Evolutionary conservation across 176 grass and related monocot species (phyloP), one percentile per base, ranked within the genome.

Genomic region (Eleusine coracana): DNA sequence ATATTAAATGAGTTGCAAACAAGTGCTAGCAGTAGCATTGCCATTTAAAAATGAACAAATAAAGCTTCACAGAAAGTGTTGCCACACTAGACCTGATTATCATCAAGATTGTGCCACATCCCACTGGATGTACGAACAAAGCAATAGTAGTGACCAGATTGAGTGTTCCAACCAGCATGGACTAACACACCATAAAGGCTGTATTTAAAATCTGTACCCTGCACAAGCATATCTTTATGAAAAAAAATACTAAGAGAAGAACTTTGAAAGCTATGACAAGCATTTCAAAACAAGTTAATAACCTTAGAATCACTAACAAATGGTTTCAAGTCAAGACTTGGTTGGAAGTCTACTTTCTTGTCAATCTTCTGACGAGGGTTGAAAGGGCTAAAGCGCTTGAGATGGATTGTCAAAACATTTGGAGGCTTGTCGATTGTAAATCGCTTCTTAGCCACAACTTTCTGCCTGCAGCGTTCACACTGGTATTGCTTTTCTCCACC

Each of bases 101-200:
- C 96, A 54, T 98, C 92, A 81, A 98, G 92, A 88, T 88, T 93
- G 84, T 99, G 96, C 96, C 96, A 99, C 93, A 96, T 92, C 76
- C 96, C 89, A 85, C 89, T 99, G 48, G 96, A 99, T 39, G 96
- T 99, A 46, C 91, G 92, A 80, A 99, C 91, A 66, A 88, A 99
- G 84, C 96, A 99, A 84, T 90, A 96, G 77, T 99, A 99, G 83
- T 99, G 96, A 74, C 96, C 96, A 23, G 91, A 93, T 76, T 96
- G 96, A 55, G 91, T 96, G 86, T 78, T 99, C 91, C 89, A 90
- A 80, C 93, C 93, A 82, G 87, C 87, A 87, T 99, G 96, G 79
- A 99, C 96, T 83, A 96, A 85, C 69, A 99, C 96, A 75, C 96
- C 93, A 87, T 99, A 96, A 79, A 99, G 93, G 71, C 83, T 93